A percentile compares a stretch with the other conserved stretches of the same genome.
phyloP scores from a whole-genome alignment of 129 eudicot genomes.

The Chrysanthemum seticuspe region DNA sequence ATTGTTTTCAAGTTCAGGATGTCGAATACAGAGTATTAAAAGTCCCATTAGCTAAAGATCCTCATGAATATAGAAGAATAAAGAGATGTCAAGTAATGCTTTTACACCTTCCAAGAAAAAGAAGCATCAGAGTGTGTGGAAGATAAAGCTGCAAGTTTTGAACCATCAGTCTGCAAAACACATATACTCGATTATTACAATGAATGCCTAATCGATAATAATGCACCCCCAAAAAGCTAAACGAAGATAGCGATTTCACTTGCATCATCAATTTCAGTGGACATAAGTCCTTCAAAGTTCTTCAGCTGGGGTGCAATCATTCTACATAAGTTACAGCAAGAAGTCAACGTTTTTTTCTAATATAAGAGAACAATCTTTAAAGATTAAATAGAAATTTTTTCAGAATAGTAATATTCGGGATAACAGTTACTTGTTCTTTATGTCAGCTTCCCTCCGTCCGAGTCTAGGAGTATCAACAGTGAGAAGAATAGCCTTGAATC shows the following conservation, averaged over 20 bases:
- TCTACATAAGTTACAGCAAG: constrained; percentile 37
- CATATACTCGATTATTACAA: neutral
- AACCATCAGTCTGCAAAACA: constrained; percentile 63
- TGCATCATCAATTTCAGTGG: constrained; percentile 56
- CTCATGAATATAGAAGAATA: neutral
- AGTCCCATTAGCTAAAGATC: no score
- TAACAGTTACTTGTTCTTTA: constrained; percentile 66
- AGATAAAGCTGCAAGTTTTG: constrained; percentile 68
- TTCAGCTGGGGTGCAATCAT: constrained; percentile 80
- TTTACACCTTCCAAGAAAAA: constrained; percentile 71
- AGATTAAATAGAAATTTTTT: neutral
- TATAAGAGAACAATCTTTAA: neutral
- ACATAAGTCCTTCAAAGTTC: constrained; percentile 80
- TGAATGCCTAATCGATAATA: constrained; percentile 3
- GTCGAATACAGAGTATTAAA: no score
- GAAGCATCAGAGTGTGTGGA: constrained; percentile 58
- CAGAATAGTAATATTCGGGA: neutral
- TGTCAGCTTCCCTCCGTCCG: constrained; percentile 92
- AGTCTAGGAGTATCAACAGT: constrained; percentile 85
- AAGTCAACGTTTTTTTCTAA: neutral
- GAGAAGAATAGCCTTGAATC: constrained; percentile 81
- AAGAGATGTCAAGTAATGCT: neutral
- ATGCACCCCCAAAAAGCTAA: neutral
- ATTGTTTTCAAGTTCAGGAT: neutral
- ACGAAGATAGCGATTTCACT: constrained; percentile 35